These are phyloP conservation scores for Boletus sp. DNA, from an alignment of 768 basidiomycete genomes.

Conservation along the genomic window DNA sequence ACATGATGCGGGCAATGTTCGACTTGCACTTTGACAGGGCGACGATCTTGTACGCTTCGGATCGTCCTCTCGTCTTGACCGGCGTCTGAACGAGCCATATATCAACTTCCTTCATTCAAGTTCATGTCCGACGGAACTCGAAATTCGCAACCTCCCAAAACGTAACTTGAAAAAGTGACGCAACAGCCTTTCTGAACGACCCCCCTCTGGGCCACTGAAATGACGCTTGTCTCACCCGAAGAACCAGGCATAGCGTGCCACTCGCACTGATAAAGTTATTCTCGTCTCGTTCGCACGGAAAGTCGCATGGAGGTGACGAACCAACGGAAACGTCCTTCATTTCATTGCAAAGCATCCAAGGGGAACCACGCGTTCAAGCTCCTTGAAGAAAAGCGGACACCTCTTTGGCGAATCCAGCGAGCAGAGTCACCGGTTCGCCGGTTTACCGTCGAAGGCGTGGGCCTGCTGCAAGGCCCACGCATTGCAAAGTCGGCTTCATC, in stretches of 20 bases:
- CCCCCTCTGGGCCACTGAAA: too few relatives aligned
- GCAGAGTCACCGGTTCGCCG: background rate
- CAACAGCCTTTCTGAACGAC: too few relatives aligned
- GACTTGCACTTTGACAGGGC: background rate
- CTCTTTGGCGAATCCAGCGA: slow-evolving; percentile 16
- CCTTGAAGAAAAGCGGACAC: background rate
- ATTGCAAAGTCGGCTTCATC: slow-evolving; percentile 2
- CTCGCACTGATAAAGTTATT: too few relatives aligned
- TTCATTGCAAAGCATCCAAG: too few relatives aligned
- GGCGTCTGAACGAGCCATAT: slow-evolving; percentile 7
- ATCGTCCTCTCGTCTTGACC: slow-evolving; percentile 17
- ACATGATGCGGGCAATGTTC: background rate
- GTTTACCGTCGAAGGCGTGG: too few relatives aligned
- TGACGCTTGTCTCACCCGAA: too few relatives aligned
- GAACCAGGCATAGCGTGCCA: background rate
- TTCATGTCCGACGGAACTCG: slow-evolving; percentile 25
- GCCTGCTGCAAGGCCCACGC: too few relatives aligned
- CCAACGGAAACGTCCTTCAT: background rate
- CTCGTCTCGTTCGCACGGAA: background rate
- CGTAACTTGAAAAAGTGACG: background rate
- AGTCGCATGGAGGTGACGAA: background rate
- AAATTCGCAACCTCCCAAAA: slow-evolving; percentile 2
- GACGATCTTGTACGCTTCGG: slow-evolving; percentile 18
- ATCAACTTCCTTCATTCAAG: slow-evolving; percentile 10
- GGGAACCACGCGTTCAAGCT: too few relatives aligned